Conservation (phyloP, 768 basidiomycete genomes). For the Calocybe indica region DNA sequence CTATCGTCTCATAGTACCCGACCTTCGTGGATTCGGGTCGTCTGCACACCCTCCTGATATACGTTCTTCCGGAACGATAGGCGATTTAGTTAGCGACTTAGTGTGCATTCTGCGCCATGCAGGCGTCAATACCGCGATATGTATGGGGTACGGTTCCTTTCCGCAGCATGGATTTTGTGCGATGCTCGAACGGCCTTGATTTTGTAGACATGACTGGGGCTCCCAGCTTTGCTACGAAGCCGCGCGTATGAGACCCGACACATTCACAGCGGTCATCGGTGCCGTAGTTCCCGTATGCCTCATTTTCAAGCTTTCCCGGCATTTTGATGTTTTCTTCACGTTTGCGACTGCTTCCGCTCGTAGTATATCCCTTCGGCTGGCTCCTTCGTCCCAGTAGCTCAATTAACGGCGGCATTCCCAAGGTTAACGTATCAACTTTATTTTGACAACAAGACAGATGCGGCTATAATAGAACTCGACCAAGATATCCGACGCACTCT, state of each 20-base stretch:
- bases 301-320: not conserved
- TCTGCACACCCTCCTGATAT: slow-evolving; percentile 64
- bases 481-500: slow-evolving; percentile 50
- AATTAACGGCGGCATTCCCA: slow-evolving; percentile 36
- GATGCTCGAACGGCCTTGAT: no score
- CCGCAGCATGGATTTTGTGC: no score
- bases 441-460: slow-evolving; percentile 44
- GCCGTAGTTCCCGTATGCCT: slow-evolving; percentile 51
- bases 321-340: not conserved
- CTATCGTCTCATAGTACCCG: slow-evolving; percentile 56
- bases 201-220: slow-evolving; percentile 70
- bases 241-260: slow-evolving; percentile 60
- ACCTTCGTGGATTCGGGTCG: slow-evolving; percentile 65
- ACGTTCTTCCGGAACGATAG: slow-evolving; percentile 50
- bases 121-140: slow-evolving; percentile 41
- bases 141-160: slow-evolving; percentile 47
- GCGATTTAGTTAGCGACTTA: slow-evolving; percentile 58
- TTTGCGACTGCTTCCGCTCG: not conserved
- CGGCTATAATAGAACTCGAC: slow-evolving; percentile 49
- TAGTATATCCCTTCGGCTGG: slow-evolving; percentile 58
- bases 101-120: slow-evolving; percentile 55
- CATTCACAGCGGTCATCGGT: slow-evolving; percentile 54
- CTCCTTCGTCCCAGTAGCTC: slow-evolving; percentile 39
- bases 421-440: slow-evolving; percentile 59
- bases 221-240: slow-evolving; percentile 62